Evolutionary conservation across 352 stramenopile species (phyloP).

Genomic region (Aphanomyces stellatus): DNA sequence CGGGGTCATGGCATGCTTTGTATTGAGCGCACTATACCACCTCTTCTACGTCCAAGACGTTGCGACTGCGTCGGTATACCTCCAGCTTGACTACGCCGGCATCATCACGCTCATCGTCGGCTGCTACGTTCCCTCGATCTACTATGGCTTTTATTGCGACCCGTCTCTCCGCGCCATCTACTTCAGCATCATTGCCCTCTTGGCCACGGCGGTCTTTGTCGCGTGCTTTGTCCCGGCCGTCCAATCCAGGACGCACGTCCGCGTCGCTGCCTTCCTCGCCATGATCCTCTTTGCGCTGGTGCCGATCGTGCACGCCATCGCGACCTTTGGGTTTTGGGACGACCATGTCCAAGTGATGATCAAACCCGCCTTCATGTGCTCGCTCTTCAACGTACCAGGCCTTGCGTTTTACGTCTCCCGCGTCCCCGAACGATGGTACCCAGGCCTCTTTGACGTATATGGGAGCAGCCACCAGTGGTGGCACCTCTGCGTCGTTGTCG

Average conservation of each 20-base stretch:
- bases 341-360: conserved; percentile 79
- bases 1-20: too few species aligned
- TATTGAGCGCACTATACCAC: conserved; percentile 71
- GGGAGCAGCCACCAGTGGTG: conserved; percentile 83
- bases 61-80: conserved; percentile 58
- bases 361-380: conserved; percentile 61
- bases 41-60: conserved; percentile 79
- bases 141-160: conserved; percentile 85
- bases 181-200: conserved; percentile 51
- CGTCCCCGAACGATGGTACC: conserved; percentile 78
- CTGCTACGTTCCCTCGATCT: conserved; percentile 80
- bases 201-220: conserved; percentile 59
- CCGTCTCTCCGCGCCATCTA: conserved; percentile 31
- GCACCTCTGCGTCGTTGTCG: conserved; percentile 79
- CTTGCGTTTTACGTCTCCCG: conserved; percentile 77
- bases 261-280: not conserved
- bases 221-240: conserved; percentile 26
- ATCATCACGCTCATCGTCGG: conserved; percentile 82
- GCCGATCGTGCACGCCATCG: conserved; percentile 60
- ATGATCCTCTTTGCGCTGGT: conserved; percentile 29
- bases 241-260: not conserved
- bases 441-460: conserved; percentile 74
- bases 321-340: conserved; percentile 63
- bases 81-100: conserved; percentile 72
- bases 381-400: conserved; percentile 61